Percentiles rank a stretch among this genome's conserved stretches.
Conservation (phyloP, 225 moss, liverwort and hornwort species). For the Ulota crispa region DNA sequence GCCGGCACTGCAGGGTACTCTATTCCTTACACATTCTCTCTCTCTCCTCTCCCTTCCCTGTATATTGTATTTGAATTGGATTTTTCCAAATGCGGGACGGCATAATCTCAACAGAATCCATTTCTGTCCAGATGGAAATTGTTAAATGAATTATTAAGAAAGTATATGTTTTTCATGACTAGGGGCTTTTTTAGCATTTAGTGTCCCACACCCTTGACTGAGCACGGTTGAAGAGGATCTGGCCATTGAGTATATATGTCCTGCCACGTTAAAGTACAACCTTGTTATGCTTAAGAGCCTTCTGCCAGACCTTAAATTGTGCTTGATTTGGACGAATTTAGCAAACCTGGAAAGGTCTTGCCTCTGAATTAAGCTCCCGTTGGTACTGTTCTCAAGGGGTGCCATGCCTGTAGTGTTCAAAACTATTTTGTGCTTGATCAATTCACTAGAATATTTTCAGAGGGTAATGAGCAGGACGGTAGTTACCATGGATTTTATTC, state of each 20-base stretch:
- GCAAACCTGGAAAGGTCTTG: not conserved
- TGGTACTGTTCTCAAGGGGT: not conserved
- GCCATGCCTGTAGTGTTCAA: not conserved
- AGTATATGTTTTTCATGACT: too few relatives aligned
- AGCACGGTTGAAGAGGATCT: too few relatives aligned
- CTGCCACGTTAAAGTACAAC: too few relatives aligned
- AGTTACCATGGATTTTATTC: not conserved
- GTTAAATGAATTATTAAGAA: too few relatives aligned
- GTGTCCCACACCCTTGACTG: not conserved
- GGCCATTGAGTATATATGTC: too few relatives aligned
- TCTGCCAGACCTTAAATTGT: not conserved
- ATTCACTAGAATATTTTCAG: not conserved
- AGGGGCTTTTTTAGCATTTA: too few relatives aligned
- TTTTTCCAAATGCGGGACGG: not conserved
- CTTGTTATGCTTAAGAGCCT: too few relatives aligned
- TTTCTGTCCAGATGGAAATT: too few relatives aligned
- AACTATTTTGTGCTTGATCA: too few relatives aligned
- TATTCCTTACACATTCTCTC: not conserved
- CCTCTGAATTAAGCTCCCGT: not conserved
- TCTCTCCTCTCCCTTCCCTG: not conserved
- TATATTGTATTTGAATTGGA: not conserved
- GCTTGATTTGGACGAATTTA: not conserved
- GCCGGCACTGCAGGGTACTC: slow-evolving; percentile 57
- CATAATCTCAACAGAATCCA: too few relatives aligned
- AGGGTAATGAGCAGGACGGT: not conserved